A percentile compares a stretch with the other conserved stretches of the same genome.
These are phyloP conservation scores for Aspergillus costaricaensis DNA, from an alignment of 2,329 filamentous ascomycete species.

Conservation along the genomic window DNA sequence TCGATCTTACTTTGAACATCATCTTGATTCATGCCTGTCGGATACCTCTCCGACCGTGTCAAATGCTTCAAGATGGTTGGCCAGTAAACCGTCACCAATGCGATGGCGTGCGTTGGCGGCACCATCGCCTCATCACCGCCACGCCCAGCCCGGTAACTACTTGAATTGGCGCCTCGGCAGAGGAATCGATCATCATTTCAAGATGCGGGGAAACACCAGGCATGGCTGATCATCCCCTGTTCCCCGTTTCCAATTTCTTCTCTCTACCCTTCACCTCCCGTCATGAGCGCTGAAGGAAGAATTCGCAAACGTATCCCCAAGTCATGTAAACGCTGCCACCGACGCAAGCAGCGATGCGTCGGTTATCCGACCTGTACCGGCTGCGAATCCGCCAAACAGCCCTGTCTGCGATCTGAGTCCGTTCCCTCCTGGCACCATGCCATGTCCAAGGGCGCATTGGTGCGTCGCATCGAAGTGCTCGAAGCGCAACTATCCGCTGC, in stretches of 20 bases:
- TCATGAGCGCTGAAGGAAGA: slow-evolving; percentile 8
- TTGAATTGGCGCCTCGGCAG: background rate
- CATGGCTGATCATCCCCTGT: background rate
- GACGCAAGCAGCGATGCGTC: slow-evolving; percentile 29
- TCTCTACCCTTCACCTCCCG: background rate
- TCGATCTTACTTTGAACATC: too few species aligned
- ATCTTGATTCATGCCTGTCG: too few species aligned
- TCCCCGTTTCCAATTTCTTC: background rate
- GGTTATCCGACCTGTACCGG: slow-evolving; percentile 24
- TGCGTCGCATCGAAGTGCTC: slow-evolving; percentile 22
- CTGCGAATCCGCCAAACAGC: slow-evolving; percentile 23
- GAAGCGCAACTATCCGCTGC: slow-evolving; percentile 21
- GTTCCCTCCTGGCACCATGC: slow-evolving; percentile 28
- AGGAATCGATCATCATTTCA: background rate
- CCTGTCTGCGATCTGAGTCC: slow-evolving; percentile 22
- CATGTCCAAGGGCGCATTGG: slow-evolving; percentile 29
- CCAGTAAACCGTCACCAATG: background rate
- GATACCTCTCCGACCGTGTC: too few species aligned
- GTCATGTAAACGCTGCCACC: slow-evolving; percentile 27
- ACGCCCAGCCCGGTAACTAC: background rate
- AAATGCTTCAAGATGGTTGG: too few species aligned
- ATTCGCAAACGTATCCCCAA: slow-evolving; percentile 27
- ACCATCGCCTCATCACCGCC: background rate
- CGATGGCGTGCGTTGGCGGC: background rate
- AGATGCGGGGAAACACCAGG: background rate